Evolutionary conservation across 148 eudicot genomes (phyloP), one percentile per base, ranked within the genome.

Genomic region (Diospyros lotus): DNA sequence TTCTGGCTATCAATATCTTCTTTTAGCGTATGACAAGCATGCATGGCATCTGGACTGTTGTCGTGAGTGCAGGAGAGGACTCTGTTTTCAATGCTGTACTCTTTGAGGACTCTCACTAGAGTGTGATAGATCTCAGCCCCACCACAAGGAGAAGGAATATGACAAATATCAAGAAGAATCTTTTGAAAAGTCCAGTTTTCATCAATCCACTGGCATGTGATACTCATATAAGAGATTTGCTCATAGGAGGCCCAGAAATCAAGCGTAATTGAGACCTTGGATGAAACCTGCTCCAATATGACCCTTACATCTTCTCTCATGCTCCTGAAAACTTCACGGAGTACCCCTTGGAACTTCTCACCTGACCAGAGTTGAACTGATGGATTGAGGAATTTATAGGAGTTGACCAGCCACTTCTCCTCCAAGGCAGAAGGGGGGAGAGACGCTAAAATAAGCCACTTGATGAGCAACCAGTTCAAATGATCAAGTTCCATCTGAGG

Each of bases 191-290:
- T 82, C 98, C 98, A 93, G 82, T 69, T 85, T 42, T 90, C 93
- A 61, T 93, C 96, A 53, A 93, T 89, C 98, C 98, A 93, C 51
- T 87, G 90, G 83, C 93, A 90, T 9, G 86, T 85, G 51, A 89
- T 74, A 71, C 93, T 89, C 96, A 93, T 93, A 72, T 89, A 93
- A 73, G 71, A 76, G 1, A 90, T 74, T 80, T 93, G 88, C 48
- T 89, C 89, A 75, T 84, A 93, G 4, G 93, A 89, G 44, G 92
- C 87, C 98, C 98, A 90, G 71, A 90, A 89, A 68, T 90, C 96
- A 74, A 93, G 92, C 7, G 96, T 81, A 41, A 93, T 69, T 15
- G 98, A 84, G 81, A 90, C 84, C 85, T 87, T 93, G 14, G 93
- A 90, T 45, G 93, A 78, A 73, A 86, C 86, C 65, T 93, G 90